phyloP scores from a whole-genome alignment of 1,284 basidiomycete species.

The Pseudozyma hubeiensis region DNA sequence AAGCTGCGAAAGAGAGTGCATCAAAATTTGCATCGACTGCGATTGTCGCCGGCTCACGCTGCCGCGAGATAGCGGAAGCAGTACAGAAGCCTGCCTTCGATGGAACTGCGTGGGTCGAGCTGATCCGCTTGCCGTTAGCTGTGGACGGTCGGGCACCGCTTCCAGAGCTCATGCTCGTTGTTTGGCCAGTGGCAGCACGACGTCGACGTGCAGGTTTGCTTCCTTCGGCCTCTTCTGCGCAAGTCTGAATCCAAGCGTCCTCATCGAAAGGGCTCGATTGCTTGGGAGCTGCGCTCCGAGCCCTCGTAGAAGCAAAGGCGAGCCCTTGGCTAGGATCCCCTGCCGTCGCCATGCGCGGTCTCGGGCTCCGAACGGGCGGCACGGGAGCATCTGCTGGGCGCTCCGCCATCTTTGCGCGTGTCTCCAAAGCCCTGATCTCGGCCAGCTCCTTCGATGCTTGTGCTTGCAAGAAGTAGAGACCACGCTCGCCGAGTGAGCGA shows the following conservation, averaged over 20 bases:
- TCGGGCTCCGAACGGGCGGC: constrained; percentile 4
- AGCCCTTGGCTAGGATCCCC: constrained; percentile 1
- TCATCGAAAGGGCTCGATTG: constrained; percentile 17
- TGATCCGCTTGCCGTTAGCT: background rate
- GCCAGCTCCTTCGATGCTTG: constrained; percentile 63
- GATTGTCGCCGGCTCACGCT: too few species aligned
- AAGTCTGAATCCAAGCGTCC: constrained; percentile 47
- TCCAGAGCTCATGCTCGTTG: constrained; percentile 7
- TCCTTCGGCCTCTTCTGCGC: constrained; percentile 34
- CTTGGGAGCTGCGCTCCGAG: constrained; percentile 11
- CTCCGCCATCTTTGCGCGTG: constrained; percentile 49
- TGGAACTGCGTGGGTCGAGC: constrained; percentile 17
- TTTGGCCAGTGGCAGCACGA: background rate
- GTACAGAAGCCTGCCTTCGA: constrained; percentile 28
- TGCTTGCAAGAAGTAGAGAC: constrained; percentile 64
- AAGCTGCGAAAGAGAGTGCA: constrained; percentile 6
- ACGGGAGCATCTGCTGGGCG: constrained; percentile 8
- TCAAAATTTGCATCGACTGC: background rate
- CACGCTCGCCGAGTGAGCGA: constrained; percentile 59
- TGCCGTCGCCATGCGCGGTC: constrained; percentile 6
- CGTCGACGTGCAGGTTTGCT: constrained; percentile 14
- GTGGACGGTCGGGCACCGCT: constrained; percentile 6
- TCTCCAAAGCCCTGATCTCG: constrained; percentile 63
- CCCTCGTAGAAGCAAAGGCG: constrained; percentile 15
- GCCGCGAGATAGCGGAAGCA: background rate